Percentiles rank a stretch among this genome's conserved stretches.
Conservation (phyloP, 2,329 filamentous ascomycete species). For the Aspergillus latus region DNA sequence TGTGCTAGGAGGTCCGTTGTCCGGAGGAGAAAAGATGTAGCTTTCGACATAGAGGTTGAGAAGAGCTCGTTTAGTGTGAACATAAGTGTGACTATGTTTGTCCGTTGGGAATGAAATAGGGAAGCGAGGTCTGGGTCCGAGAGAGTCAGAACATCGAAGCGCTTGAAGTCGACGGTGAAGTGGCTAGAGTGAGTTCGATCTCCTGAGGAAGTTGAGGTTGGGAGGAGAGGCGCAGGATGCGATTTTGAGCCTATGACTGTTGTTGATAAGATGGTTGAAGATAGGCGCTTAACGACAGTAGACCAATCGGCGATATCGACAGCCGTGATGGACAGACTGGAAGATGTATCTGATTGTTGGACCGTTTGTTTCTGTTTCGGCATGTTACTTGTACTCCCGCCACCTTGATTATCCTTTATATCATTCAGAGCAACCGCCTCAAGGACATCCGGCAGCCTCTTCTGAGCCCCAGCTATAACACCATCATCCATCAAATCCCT, state of each 20-base stretch:
- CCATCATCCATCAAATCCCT: conserved; percentile 34
- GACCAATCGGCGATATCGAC: conserved; percentile 83
- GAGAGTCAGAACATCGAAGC: conserved; percentile 52
- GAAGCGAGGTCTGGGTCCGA: conserved; percentile 41
- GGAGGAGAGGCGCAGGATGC: conserved; percentile 33
- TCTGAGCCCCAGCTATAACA: not conserved
- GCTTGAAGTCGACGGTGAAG: conserved; percentile 45
- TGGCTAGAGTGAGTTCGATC: not conserved
- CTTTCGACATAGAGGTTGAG: conserved; percentile 69
- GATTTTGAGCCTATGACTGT: conserved; percentile 30
- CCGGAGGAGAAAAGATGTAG: conserved; percentile 71
- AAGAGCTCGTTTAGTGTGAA: conserved; percentile 98
- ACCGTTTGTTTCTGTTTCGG: not conserved
- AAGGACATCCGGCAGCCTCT: conserved; percentile 15
- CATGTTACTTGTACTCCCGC: not conserved
- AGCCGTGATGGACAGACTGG: conserved; percentile 55
- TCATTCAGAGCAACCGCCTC: conserved; percentile 8
- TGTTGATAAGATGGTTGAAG: conserved; percentile 51
- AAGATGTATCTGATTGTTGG: not conserved
- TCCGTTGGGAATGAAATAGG: conserved; percentile 25
- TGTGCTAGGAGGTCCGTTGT: conserved; percentile 60
- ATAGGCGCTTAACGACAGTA: conserved; percentile 60
- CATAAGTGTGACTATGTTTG: conserved; percentile 71
- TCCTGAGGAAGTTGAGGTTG: not conserved
- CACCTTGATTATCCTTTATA: not conserved